These are phyloP conservation scores for Parietaria judaica DNA, from an alignment of 306 rosid species.

Conservation along the genomic window DNA sequence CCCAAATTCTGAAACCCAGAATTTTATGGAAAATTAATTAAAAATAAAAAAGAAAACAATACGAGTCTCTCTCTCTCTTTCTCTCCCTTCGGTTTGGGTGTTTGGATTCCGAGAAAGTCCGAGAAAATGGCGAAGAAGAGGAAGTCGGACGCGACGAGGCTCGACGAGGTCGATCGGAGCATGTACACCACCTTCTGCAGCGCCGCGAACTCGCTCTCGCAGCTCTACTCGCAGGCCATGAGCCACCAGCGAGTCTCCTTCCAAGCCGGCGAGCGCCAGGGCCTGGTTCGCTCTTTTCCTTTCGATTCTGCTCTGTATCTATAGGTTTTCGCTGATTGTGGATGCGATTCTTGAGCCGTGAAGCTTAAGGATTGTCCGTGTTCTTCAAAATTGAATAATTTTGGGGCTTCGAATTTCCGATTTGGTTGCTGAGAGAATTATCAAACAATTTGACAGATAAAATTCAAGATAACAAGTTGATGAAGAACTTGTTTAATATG, in stretches of 20 bases:
- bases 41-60: neutral
- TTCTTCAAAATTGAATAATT: too few species aligned
- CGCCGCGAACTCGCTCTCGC: slow-evolving; percentile 95
- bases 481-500: too few species aligned
- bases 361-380: too few species aligned
- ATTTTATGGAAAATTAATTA: too few species aligned
- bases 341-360: neutral
- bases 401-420: too few species aligned
- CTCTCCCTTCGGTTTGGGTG: neutral
- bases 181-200: slow-evolving; percentile 88
- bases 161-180: slow-evolving; percentile 94
- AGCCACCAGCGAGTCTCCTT: slow-evolving; percentile 82
- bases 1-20: too few species aligned
- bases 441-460: too few species aligned
- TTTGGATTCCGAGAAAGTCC: slow-evolving; percentile 1
- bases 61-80: neutral
- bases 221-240: slow-evolving; percentile 83
- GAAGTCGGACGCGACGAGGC: slow-evolving; percentile 63
- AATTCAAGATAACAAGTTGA: too few species aligned
- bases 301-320: neutral
- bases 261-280: slow-evolving; percentile 96
- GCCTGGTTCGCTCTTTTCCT: slow-evolving; percentile 36
- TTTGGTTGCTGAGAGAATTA: too few species aligned
- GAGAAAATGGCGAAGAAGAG: slow-evolving; percentile 44
- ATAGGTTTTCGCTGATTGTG: neutral